A percentile compares a stretch with the other conserved stretches of the same genome.
Conservation (phyloP, 1,284 basidiomycete species). For the Puccinia hordei region DNA sequence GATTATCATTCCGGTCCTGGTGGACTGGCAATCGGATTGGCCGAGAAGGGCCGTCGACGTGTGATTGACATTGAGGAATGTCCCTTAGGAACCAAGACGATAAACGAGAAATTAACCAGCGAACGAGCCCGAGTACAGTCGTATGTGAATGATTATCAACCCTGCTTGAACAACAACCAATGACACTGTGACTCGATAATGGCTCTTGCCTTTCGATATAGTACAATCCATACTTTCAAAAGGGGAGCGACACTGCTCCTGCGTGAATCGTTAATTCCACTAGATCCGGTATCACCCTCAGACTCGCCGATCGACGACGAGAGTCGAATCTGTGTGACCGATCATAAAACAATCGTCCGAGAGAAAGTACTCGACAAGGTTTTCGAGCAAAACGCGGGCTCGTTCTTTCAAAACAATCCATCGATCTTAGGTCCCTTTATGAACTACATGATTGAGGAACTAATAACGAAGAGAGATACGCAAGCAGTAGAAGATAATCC, state of each 20-base stretch:
- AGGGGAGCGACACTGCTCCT: constrained; percentile 87
- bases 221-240: constrained; percentile 78
- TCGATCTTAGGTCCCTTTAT: constrained; percentile 81
- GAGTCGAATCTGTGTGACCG: constrained; percentile 74
- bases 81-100: constrained; percentile 79
- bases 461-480: constrained; percentile 1
- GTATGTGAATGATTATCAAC: constrained; percentile 62
- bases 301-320: constrained; percentile 60
- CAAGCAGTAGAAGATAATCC: neutral
- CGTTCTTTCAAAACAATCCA: constrained; percentile 99
- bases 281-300: constrained; percentile 58
- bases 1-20: constrained; percentile 60
- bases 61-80: constrained; percentile 97
- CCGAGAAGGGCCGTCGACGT: constrained; percentile 72
- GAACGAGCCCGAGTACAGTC: constrained; percentile 71
- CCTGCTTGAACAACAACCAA: neutral
- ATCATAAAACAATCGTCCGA: constrained; percentile 77
- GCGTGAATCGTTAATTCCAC: constrained; percentile 67
- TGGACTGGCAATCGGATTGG: constrained; percentile 87
- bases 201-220: constrained; percentile 57
- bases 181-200: neutral
- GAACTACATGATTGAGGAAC: constrained; percentile 67
- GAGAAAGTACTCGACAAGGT: constrained; percentile 78
- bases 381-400: constrained; percentile 84
- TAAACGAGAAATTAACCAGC: constrained; percentile 71